Evolutionary conservation across 2,329 filamentous ascomycete genomes (phyloP).

Genomic region (Stagonosporopsis vannaccii): DNA sequence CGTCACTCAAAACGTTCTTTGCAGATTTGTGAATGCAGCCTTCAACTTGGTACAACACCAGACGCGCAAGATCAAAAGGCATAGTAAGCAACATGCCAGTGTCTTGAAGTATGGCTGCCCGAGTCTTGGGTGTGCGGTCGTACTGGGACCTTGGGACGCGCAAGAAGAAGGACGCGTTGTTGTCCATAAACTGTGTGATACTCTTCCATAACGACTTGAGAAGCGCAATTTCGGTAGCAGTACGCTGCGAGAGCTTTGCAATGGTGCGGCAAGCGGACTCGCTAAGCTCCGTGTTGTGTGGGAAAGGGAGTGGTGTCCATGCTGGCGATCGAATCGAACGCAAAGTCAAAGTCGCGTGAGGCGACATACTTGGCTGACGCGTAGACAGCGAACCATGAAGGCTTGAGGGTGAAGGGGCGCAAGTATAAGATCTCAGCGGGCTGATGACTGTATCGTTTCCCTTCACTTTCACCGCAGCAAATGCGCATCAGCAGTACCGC

Average conservation of each 20-base stretch:
- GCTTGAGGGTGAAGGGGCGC: background rate
- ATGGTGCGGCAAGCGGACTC: background rate
- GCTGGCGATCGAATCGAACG: background rate
- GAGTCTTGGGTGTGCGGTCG: background rate
- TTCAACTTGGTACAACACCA: background rate
- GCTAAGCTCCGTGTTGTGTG: background rate
- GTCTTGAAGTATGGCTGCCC: background rate
- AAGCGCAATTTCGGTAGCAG: background rate
- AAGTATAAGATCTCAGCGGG: too few species aligned
- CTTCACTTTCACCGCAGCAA: background rate
- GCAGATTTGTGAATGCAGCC: background rate
- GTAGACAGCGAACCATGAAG: too few species aligned
- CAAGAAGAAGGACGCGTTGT: background rate
- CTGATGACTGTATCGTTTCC: background rate
- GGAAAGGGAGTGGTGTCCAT: background rate
- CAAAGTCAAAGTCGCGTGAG: too few species aligned
- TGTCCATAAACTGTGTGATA: background rate
- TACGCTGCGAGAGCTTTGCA: background rate
- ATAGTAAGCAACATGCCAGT: background rate
- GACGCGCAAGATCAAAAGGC: background rate
- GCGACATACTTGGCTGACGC: background rate
- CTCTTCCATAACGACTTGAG: background rate
- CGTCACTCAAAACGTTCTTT: background rate
- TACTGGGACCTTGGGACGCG: background rate
- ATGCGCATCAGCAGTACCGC: background rate